A percentile compares a stretch with the other conserved stretches of the same genome.
These are phyloP conservation scores for Penicillium fuscoglaucum DNA, from an alignment of 2,329 filamentous ascomycete genomes.

Conservation along the genomic window DNA sequence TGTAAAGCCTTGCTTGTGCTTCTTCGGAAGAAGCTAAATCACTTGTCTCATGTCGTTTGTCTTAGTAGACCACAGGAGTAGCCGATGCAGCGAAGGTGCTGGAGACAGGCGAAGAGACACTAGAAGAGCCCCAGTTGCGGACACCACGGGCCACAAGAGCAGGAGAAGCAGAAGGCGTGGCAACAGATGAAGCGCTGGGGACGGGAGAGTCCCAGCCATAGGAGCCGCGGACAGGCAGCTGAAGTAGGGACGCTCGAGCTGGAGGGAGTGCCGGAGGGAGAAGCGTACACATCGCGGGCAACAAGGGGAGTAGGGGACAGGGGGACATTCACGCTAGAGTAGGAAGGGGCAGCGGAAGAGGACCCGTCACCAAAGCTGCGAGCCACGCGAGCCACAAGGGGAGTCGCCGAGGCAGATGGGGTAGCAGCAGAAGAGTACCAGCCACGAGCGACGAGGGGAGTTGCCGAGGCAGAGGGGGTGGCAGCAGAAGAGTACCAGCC, in stretches of 20 bases:
- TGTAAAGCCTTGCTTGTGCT: not conserved
- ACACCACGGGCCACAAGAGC: constrained; percentile 10
- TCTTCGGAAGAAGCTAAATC: not conserved
- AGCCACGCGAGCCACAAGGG: constrained; percentile 1
- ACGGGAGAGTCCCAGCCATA: constrained; percentile 7
- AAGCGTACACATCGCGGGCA: not conserved
- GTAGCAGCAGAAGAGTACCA: not conserved
- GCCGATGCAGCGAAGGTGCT: constrained; percentile 14
- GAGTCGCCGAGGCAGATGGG: not conserved
- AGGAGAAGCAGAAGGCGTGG: constrained; percentile 5
- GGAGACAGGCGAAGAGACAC: constrained; percentile 15
- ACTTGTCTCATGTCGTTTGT: not conserved
- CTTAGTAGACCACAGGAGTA: constrained; percentile 18
- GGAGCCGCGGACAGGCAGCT: constrained; percentile 5
- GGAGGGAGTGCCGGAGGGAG: not conserved
- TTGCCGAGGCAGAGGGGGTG: not conserved
- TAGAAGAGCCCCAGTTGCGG: constrained; percentile 5
- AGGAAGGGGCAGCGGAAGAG: not conserved
- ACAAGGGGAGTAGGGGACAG: not conserved
- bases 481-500: constrained; percentile 10
- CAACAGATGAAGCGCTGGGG: not conserved
- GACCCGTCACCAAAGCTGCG: not conserved
- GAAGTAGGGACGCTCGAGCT: not conserved
- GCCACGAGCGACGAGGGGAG: not conserved
- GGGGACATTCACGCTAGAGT: not conserved